Evolutionary conservation across 2,329 filamentous ascomycete genomes (phyloP), one percentile per base, ranked within the genome.

Genomic region (Colletotrichum brevisporum): DNA sequence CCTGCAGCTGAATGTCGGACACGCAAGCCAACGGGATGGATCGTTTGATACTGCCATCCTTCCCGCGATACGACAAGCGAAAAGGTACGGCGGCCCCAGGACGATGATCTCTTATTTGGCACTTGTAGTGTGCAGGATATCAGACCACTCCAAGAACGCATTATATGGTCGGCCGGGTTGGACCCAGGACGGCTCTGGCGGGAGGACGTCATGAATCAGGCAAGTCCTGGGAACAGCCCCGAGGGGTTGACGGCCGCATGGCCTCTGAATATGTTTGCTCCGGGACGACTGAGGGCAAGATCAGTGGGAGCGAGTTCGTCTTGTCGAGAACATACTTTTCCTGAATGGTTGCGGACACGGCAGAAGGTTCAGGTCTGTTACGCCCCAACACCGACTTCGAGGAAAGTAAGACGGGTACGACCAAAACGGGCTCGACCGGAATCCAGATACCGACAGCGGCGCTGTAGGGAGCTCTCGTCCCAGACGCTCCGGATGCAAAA

Each of bases 181-280:
- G 15, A 48, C 61, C 61, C 36, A 15, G 65, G 41, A 31, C 66
- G 48, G 41, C 9, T 50, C 12, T 24, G 61, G 48, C 60, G 54
- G 61, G 54, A 54, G 36, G 24, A 63, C 47, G 45, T 55, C 55
- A 65, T 50, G 61, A 68, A 65, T 68, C 61, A 59, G 47, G 53
- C 27, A 68, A n/a, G 43, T 65, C 12, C 31, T 15, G 47, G 50
- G 61, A 47, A 24, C 45, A 24, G 21, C 47, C 26, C 39, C 47
- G 18, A 31, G 6, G 54, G 36, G 36, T 31, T 21, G 27, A 16
- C 16, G n/a, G 36, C 36, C 27, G 57, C 27, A 12, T 57, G n/a
- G 18, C 18, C 52, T 47, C 36, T 62, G 45, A 43, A 56, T n/a
- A 54, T 53, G 53, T 67, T 64, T 67, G 61, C 48, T 10, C 36